These are phyloP conservation scores for Nicotiana noctiflora DNA, from an alignment of 257 asterid species.

Conservation along the genomic window DNA sequence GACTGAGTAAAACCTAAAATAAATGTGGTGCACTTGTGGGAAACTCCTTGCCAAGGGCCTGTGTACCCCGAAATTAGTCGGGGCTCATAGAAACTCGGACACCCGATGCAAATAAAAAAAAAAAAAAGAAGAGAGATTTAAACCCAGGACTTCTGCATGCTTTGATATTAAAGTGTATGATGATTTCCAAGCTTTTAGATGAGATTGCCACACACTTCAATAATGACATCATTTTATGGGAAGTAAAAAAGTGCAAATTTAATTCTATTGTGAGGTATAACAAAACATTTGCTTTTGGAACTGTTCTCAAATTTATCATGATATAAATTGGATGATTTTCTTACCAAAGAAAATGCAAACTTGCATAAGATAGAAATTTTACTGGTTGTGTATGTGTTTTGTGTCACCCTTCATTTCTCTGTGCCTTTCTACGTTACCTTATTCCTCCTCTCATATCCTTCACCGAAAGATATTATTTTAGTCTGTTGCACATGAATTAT, in stretches of 20 bases:
- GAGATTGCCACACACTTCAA: no score
- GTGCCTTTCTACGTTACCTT: not conserved
- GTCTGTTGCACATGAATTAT: conserved; percentile 20
- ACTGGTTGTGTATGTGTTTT: not conserved
- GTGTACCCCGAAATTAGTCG: no score
- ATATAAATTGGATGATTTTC: not conserved
- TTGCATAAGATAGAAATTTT: not conserved
- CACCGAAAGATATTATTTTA: not conserved
- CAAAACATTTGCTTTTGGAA: not conserved
- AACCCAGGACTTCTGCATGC: no score
- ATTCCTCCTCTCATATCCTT: not conserved
- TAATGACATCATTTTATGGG: not conserved
- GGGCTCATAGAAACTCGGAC: no score
- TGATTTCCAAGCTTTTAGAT: no score
- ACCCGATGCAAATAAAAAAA: not conserved
- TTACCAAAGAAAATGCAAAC: not conserved
- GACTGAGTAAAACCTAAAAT: no score
- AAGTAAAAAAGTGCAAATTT: not conserved
- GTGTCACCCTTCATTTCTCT: no score
- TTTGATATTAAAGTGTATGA: no score
- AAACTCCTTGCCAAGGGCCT: no score
- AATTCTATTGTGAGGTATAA: not conserved
- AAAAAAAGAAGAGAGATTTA: not conserved
- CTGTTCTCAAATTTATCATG: not conserved
- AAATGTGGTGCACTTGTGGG: no score